Evolutionary conservation across 2,329 filamentous ascomycete genomes (phyloP).

Genomic region (Grosmannia serpens): DNA sequence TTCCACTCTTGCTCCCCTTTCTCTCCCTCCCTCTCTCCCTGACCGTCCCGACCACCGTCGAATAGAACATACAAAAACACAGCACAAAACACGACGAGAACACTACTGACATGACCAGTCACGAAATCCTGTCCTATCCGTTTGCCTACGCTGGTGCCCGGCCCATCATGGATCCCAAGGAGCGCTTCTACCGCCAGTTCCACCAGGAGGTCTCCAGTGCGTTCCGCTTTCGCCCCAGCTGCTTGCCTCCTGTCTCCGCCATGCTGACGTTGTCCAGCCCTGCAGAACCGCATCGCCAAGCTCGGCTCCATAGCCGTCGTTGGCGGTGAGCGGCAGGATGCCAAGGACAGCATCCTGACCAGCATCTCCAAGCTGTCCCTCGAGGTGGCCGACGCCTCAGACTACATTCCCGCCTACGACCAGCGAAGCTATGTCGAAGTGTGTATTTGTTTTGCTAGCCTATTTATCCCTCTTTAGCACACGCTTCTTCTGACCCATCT

Average conservation of each 20-base stretch:
- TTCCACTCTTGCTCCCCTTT: background rate
- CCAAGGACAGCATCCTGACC: conserved; percentile 68
- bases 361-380: conserved; percentile 71
- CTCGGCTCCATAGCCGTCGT: conserved; percentile 51
- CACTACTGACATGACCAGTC: background rate
- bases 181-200: conserved; percentile 78
- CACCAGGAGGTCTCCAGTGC: conserved; percentile 61
- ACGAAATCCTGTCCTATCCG: conserved; percentile 1
- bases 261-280: conserved; percentile 34
- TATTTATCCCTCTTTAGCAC: background rate
- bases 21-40: background rate
- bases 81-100: no score
- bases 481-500: background rate
- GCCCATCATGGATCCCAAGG: conserved; percentile 45
- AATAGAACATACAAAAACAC: no score
- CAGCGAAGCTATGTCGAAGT: conserved; percentile 77
- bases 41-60: background rate
- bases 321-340: conserved; percentile 67
- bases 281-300: conserved; percentile 64
- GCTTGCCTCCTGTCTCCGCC: background rate
- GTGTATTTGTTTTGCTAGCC: conserved; percentile 11
- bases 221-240: conserved; percentile 9
- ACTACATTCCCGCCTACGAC: conserved; percentile 79
- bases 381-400: conserved; percentile 73
- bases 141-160: conserved; percentile 14